These are phyloP conservation scores for Ascochyta rabiei DNA, from an alignment of 2,329 filamentous ascomycete genomes.

Conservation along the genomic window DNA sequence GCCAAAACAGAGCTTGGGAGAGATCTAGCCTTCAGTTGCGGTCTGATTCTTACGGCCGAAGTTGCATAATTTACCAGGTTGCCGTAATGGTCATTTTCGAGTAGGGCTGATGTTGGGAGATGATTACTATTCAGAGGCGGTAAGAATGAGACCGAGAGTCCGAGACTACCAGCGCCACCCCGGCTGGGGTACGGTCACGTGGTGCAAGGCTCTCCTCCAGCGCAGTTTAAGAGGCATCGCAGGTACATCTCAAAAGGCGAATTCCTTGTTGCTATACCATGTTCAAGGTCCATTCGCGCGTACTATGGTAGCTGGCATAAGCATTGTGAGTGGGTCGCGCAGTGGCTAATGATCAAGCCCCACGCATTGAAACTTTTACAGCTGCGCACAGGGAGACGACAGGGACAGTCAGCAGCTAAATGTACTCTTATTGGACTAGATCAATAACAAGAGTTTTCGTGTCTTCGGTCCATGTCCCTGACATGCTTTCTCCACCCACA, in stretches of 20 bases:
- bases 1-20: neutral
- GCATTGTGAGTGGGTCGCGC: too few species aligned
- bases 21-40: neutral
- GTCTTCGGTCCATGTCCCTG: too few species aligned
- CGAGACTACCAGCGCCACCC: neutral
- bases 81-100: neutral
- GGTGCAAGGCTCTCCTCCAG: neutral
- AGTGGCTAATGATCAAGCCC: too few species aligned
- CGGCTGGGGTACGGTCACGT: slow-evolving; percentile 8
- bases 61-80: neutral
- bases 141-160: too few species aligned
- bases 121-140: slow-evolving; percentile 13
- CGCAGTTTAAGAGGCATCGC: slow-evolving; percentile 1
- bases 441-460: too few species aligned
- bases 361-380: too few species aligned
- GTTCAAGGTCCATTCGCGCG: too few species aligned
- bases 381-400: too few species aligned
- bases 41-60: slow-evolving; percentile 2
- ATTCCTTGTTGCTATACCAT: neutral
- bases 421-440: too few species aligned
- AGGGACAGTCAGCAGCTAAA: too few species aligned
- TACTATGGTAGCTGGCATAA: too few species aligned
- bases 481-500: too few species aligned
- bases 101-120: neutral
- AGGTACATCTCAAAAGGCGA: neutral